Evolutionary conservation across 257 asterid genomes (phyloP).

Genomic region (Solanum dulcamara): DNA sequence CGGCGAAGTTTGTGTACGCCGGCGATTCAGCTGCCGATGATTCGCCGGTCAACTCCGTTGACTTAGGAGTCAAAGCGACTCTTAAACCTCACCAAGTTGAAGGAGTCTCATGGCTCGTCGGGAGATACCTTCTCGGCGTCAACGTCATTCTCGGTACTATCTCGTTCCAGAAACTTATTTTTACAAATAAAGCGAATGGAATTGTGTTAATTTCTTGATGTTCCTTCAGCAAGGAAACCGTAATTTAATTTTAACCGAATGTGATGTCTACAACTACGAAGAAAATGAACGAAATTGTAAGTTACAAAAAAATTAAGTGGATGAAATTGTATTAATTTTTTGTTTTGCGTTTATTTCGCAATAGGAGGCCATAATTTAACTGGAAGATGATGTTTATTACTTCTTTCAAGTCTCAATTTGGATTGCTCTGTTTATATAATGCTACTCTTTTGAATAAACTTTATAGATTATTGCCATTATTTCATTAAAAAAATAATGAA

Average conservation of each 20-base stretch:
- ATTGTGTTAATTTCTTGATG: background rate
- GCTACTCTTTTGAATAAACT: background rate
- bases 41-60: slow-evolving; percentile 15
- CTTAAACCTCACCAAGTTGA: slow-evolving; percentile 83
- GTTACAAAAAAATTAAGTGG: background rate
- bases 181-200: background rate
- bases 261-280: background rate
- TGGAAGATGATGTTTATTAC: background rate
- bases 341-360: background rate
- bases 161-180: background rate
- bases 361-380: background rate
- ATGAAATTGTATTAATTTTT: background rate
- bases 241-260: background rate
- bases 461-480: background rate
- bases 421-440: background rate
- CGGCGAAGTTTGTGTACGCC: slow-evolving; percentile 59
- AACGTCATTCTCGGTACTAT: slow-evolving; percentile 75
- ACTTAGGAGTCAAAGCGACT: slow-evolving; percentile 44
- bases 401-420: background rate
- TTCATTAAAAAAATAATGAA: background rate
- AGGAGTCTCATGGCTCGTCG: slow-evolving; percentile 85
- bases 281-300: background rate
- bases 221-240: background rate
- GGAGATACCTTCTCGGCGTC: slow-evolving; percentile 68
- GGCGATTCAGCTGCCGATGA: slow-evolving; percentile 29